Conservation (phyloP, 2,329 filamentous ascomycete species). For the Penicillium concentricum region DNA sequence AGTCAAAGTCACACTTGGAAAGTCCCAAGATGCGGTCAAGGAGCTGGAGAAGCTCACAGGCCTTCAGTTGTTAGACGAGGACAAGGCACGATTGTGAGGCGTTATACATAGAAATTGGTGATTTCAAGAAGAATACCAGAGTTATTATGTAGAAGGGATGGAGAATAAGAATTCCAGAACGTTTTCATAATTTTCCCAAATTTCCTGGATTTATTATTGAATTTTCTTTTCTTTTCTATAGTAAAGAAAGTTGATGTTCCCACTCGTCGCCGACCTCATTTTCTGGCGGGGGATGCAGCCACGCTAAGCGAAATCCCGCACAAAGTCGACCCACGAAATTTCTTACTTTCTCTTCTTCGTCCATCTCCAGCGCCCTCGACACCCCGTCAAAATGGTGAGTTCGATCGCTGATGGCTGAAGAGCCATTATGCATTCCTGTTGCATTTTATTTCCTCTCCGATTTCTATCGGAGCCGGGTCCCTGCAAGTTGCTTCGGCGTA, state of each 20-base stretch:
- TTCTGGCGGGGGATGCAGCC: constrained; percentile 35
- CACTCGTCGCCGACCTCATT: constrained; percentile 43
- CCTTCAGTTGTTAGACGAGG: constrained; percentile 48
- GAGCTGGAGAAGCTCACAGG: constrained; percentile 76
- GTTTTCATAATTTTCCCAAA: constrained; percentile 6
- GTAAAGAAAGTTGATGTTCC: constrained; percentile 8
- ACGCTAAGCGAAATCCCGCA: constrained; percentile 46
- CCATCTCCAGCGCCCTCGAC: constrained; percentile 36
- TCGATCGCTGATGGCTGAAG: constrained; percentile 27
- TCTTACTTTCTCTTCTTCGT: constrained; percentile 29
- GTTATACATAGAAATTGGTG: neutral
- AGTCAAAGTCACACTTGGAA: constrained; percentile 79
- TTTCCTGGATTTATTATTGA: neutral
- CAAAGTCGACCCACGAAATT: constrained; percentile 40
- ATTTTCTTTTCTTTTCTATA: neutral
- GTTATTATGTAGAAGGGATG: neutral
- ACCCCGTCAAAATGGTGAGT: constrained; percentile 49
- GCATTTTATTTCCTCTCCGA: constrained; percentile 19
- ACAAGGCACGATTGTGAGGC: constrained; percentile 37
- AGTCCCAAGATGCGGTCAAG: constrained; percentile 75
- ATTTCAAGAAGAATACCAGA: neutral
- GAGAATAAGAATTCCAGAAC: neutral
- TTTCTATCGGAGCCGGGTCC: constrained; percentile 59
- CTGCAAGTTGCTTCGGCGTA: constrained; percentile 98
- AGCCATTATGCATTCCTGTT: constrained; percentile 16